These are phyloP conservation scores for Pleurostoma richardsiae DNA, from an alignment of 2,329 filamentous ascomycete genomes.

Conservation along the genomic window DNA sequence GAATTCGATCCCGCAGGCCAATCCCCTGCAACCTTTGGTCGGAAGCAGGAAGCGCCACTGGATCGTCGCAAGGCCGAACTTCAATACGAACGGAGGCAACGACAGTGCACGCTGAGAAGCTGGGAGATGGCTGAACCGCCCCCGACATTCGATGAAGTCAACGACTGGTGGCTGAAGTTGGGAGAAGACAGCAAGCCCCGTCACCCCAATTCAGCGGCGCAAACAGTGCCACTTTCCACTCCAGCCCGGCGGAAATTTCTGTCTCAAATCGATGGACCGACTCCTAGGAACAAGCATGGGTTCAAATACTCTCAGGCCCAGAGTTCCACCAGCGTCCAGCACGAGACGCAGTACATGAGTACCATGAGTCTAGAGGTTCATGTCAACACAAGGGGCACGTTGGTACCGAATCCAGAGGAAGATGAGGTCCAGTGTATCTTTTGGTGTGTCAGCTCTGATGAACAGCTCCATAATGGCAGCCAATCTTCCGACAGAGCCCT, in stretches of 20 bases:
- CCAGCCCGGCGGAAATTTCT: conserved; percentile 35
- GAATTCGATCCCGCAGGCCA: conserved; percentile 64
- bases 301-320: conserved; percentile 82
- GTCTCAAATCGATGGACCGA: conserved; percentile 86
- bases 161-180: conserved; percentile 61
- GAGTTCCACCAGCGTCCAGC: conserved; percentile 69
- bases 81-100: conserved; percentile 44
- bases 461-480: conserved; percentile 46
- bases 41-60: conserved; percentile 37
- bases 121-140: conserved; percentile 76
- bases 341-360: conserved; percentile 91
- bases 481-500: conserved; percentile 43
- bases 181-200: conserved; percentile 16
- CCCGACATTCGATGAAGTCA: conserved; percentile 66
- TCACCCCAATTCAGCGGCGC: conserved; percentile 5
- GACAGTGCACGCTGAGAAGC: conserved; percentile 55
- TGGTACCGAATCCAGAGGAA: conserved; percentile 84
- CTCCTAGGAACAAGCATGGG: conserved; percentile 73
- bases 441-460: conserved; percentile 81
- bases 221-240: conserved; percentile 10
- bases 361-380: conserved; percentile 93
- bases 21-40: conserved; percentile 50
- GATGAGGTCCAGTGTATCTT: conserved; percentile 87
- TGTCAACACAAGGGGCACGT: conserved; percentile 74
- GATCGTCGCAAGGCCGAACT: conserved; percentile 48